These are phyloP conservation scores for Trichopus zeylanicus DNA, from an alignment of 116 monocot genomes.

Conservation along the genomic window DNA sequence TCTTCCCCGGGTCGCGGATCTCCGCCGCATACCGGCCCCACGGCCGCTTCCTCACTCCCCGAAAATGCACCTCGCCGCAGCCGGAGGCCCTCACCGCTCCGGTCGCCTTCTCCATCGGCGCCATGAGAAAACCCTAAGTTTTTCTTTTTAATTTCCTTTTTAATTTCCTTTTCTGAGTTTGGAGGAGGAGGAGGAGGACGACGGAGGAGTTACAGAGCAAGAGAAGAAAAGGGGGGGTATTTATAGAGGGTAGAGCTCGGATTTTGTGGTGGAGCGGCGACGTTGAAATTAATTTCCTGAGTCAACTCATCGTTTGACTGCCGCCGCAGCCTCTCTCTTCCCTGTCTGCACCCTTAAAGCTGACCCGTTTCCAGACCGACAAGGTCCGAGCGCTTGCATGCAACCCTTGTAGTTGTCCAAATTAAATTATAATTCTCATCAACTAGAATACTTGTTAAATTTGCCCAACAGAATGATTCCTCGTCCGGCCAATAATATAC, in stretches of 20 bases:
- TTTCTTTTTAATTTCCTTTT: constrained; percentile 3
- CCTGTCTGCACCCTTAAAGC: background rate
- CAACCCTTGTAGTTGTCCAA: too few species aligned
- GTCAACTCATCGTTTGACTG: constrained; percentile 24
- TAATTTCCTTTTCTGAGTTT: background rate
- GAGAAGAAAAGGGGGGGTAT: background rate
- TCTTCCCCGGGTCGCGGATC: constrained; percentile 46
- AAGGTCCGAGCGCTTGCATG: too few species aligned
- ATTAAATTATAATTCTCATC: too few species aligned
- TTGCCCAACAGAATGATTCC: too few species aligned
- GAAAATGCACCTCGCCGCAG: constrained; percentile 16
- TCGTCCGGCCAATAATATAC: too few species aligned
- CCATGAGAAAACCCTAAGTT: constrained; percentile 7
- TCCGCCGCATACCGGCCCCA: constrained; percentile 57
- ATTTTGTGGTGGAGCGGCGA: constrained; percentile 19
- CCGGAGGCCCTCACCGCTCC: constrained; percentile 3
- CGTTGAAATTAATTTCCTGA: constrained; percentile 14
- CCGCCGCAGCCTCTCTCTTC: constrained; percentile 13
- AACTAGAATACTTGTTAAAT: too few species aligned
- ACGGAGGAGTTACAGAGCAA: background rate
- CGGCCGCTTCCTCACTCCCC: constrained; percentile 34
- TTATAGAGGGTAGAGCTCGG: background rate
- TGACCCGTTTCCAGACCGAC: background rate
- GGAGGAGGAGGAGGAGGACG: too few species aligned
- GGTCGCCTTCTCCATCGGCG: constrained; percentile 10